Evolutionary conservation across 805 yeast genomes (phyloP), one percentile per base, ranked within the genome.

Genomic region (Ogataea parapolymorpha): DNA sequence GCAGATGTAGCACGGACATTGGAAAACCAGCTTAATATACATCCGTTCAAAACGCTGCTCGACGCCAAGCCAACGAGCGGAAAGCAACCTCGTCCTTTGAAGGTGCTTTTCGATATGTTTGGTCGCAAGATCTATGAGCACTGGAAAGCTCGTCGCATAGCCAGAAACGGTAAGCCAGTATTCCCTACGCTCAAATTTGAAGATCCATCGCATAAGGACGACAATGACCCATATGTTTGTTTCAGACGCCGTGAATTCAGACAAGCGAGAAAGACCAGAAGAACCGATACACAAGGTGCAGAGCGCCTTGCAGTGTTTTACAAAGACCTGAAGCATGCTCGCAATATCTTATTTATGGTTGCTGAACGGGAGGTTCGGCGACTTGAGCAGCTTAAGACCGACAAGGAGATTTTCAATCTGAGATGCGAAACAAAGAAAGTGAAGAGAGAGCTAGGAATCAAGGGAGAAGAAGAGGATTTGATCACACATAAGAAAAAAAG

Each of bases 181-280:
- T 74, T 79, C 50, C 95, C 97, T 4, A 62, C 72, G 12, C 69
- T 93, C 37, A 85, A 81, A 60, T 89, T 86, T 60, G 97, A 90
- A 66, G 90, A 86, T 52, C 86, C 86, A 17, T 78, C 77, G 41
- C 62, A 60, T 29, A 89, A 89, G 56, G 97, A 90, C 55, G 97
- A 90, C 55, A 77, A 76, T 45, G 97, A 93, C 62, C 98, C 99
- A 2, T 93, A 93, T 62, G 83, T 88, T 29, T 88, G 97, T 67
- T 93, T 93, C 71, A 78, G 99, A 56, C 80, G 96, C 51, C 83
- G 99, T 62, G 98, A 90, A 58, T 83, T 88, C 50, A 79, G 99
- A 50, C 97, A 86, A 59, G 93, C 95, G 23, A 83, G 99, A 62
- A 93, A 93, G 62, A 93, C 99, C 0, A 79, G 99, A 62, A 79